A percentile compares a stretch with the other conserved stretches of the same genome.
Evolutionary conservation across 2,329 filamentous ascomycete genomes (phyloP).

Genomic region (Beauveria rudraprayagi): DNA sequence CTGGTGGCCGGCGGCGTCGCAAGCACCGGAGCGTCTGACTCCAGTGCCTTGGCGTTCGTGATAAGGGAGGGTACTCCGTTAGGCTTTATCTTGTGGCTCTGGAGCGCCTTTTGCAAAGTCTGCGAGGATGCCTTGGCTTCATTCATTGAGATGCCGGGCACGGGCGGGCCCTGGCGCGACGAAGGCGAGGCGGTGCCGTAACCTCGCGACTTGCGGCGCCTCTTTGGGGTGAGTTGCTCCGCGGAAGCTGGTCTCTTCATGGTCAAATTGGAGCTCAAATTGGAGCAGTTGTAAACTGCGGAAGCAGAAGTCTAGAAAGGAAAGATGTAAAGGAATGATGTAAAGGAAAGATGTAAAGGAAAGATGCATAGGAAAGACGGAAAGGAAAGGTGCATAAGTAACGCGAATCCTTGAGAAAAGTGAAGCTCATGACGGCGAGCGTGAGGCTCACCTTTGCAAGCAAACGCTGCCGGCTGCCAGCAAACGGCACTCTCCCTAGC

Average conservation of each 20-base stretch:
- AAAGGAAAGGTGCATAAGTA: not conserved
- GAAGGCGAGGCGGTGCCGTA: not conserved
- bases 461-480: slow-evolving; percentile 6
- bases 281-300: too few relatives aligned
- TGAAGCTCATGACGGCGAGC: not conserved
- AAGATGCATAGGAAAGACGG: not conserved
- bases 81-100: not conserved
- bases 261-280: too few relatives aligned
- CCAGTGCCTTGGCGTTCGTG: not conserved
- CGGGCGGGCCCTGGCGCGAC: too few relatives aligned
- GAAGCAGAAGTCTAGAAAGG: not conserved
- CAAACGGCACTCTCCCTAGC: not conserved
- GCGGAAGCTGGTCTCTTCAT: not conserved
- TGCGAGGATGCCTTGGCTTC: not conserved
- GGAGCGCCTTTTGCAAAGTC: not conserved
- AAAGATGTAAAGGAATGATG: not conserved
- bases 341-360: not conserved
- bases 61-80: not conserved
- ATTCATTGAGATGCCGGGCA: not conserved
- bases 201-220: not conserved
- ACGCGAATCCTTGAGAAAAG: not conserved
- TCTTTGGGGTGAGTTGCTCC: not conserved
- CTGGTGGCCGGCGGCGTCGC: not conserved
- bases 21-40: not conserved
- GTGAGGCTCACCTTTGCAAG: not conserved